Evolutionary conservation across 208 protist species (phyloP).

Genomic region (Porcisia hertigi): DNA sequence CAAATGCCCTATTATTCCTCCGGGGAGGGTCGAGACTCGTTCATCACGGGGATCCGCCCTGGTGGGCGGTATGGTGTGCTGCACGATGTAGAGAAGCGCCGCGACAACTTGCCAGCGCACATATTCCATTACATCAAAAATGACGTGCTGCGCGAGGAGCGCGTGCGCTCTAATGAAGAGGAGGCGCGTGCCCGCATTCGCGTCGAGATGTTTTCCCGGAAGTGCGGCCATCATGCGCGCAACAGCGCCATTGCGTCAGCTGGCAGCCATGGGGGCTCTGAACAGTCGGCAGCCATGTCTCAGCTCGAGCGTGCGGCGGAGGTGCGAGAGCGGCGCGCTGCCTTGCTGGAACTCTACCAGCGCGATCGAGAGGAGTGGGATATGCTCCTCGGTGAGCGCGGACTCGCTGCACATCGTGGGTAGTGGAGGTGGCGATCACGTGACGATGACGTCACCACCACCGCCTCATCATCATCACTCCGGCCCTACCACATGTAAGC

Average conservation of each 20-base stretch:
- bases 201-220: constrained; percentile 36
- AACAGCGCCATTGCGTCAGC: constrained; percentile 10
- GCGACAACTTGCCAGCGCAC: constrained; percentile 87
- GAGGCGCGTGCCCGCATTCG: constrained; percentile 51
- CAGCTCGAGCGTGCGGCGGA: constrained; percentile 35
- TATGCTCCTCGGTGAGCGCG: constrained; percentile 43
- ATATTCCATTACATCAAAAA: constrained; percentile 80
- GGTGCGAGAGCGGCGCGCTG: constrained; percentile 53
- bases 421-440: neutral
- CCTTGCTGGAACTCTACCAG: constrained; percentile 67
- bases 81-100: constrained; percentile 82
- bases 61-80: constrained; percentile 55
- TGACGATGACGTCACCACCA: neutral
- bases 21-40: constrained; percentile 83
- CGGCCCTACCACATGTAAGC: neutral
- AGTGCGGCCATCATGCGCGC: constrained; percentile 10
- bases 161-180: constrained; percentile 59
- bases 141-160: constrained; percentile 72
- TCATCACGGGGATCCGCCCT: constrained; percentile 81
- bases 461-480: too few relatives aligned
- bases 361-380: constrained; percentile 68
- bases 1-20: constrained; percentile 66
- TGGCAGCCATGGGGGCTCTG: neutral
- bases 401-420: constrained; percentile 25
- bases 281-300: constrained; percentile 4